Base-by-base conservation (phyloP, 2,329 filamentous ascomycete genomes). In the Pseudocercospora fuligena region DNA sequence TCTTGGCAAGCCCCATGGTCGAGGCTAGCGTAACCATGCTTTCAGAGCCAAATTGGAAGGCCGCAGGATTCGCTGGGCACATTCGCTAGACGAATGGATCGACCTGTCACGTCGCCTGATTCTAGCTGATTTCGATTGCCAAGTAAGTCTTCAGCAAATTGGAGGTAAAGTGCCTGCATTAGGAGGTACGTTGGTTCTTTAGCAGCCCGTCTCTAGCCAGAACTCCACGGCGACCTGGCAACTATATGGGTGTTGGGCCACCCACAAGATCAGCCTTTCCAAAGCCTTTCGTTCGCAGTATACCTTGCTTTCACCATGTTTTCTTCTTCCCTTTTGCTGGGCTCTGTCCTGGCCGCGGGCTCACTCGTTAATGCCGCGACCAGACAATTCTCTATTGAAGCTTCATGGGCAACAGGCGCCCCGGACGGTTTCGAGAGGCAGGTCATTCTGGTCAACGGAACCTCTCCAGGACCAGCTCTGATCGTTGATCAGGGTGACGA, bases 401-500 rank as follows among this genome's bases (percentile, higher is more conserved):
- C 53, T 29, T 53, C 59, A 49, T 69, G 64, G 64, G 67, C 61
- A 14, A 36, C 36, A 8, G 67, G 61, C 27, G 62, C 67, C 23
- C 67, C 67, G 16, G 66, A 69, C 51, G 67, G 67, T 23, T 67
- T 63, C 53, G 19, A 36, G n/a, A 47, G 67, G 12, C 65, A 60
- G 29, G 65, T 69, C 60, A 70, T 69, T 25, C 46, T 70, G 19
- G 56, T 69, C 36, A 70, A 70, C 43, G 67, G 67, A 27, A 59
- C 61, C 19, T 70, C 65, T 40, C 66, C 66, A 3, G 69, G 69
- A 7, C 69, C 69, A 12, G 49, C 65, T 12, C 33, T 70, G 57
- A 51, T 65, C 19, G 59, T 69, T n/a, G 64, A 69, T 47, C 59
- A 69, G 46, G 66, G 68, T n/a, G 68, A 72, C 43, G 57, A 69